A percentile compares a stretch with the other conserved stretches of the same genome.
These are phyloP conservation scores for Aureobasidium melanogenum DNA, from an alignment of 2,329 filamentous ascomycete species.

Conservation along the genomic window DNA sequence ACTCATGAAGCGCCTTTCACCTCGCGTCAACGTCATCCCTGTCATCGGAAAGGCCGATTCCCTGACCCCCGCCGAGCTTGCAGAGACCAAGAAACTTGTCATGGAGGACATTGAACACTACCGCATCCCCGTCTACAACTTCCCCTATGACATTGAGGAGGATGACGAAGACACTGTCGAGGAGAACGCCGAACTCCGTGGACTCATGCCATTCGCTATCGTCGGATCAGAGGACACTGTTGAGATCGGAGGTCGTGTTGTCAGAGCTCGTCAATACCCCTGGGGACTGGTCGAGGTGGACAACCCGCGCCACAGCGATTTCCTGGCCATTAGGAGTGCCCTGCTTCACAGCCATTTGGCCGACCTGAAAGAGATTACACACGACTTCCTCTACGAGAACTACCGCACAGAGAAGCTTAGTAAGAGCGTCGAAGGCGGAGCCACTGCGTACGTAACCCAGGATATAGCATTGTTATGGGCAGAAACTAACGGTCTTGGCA, in stretches of 20 bases:
- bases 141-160: constrained; percentile 99
- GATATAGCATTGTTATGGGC: not conserved
- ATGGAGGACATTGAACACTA: constrained; percentile 99
- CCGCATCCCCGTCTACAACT: constrained; percentile 99
- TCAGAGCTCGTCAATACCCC: constrained; percentile 92
- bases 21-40: constrained; percentile 96
- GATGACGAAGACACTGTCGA: constrained; percentile 99
- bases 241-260: constrained; percentile 85
- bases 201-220: constrained; percentile 98
- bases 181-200: constrained; percentile 94
- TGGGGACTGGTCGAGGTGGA: constrained; percentile 99
- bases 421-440: constrained; percentile 94
- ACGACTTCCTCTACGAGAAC: constrained; percentile 99
- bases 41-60: constrained; percentile 98
- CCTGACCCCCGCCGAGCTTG: constrained; percentile 88
- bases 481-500: constrained; percentile 25
- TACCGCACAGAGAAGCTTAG: constrained; percentile 99
- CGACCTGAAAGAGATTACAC: constrained; percentile 98
- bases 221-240: constrained; percentile 94
- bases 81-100: constrained; percentile 98
- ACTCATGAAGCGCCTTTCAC: constrained; percentile 97
- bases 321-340: constrained; percentile 91
- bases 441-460: constrained; percentile 63
- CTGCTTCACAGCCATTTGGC: constrained; percentile 96
- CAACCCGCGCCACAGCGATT: constrained; percentile 97